Evolutionary conservation across 192 early-diverging fungal genomes (phyloP).

Genomic region (Linnemannia exigua): DNA sequence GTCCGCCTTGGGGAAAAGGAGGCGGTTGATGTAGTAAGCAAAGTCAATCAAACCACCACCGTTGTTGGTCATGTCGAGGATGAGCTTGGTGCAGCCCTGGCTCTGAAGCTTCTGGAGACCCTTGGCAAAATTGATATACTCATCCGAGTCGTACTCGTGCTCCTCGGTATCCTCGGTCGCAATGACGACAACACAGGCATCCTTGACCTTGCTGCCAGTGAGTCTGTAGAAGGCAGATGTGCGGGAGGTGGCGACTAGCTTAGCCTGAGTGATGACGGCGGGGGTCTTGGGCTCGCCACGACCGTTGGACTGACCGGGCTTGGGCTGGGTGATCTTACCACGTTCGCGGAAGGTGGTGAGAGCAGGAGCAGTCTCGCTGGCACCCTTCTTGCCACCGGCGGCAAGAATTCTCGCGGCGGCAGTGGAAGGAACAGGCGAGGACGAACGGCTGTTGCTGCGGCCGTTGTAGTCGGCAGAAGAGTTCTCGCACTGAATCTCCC

Average conservation of each 20-base stretch:
- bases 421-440: background rate
- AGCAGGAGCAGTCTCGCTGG: constrained; percentile 7
- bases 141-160: background rate
- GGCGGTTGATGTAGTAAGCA: constrained; percentile 48
- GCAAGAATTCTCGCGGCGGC: background rate
- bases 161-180: background rate
- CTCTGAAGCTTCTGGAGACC: constrained; percentile 31
- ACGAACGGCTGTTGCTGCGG: background rate
- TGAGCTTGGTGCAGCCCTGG: constrained; percentile 44
- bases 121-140: constrained; percentile 18
- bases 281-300: background rate
- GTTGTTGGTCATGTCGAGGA: constrained; percentile 57
- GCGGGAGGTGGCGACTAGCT: background rate
- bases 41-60: constrained; percentile 46
- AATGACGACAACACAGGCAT: constrained; percentile 40
- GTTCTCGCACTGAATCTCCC: constrained; percentile 25
- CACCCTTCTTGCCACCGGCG: background rate
- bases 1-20: constrained; percentile 44
- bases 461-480: background rate
- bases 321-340: constrained; percentile 9
- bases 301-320: background rate
- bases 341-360: constrained; percentile 25
- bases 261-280: constrained; percentile 23
- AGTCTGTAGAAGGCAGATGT: constrained; percentile 32
- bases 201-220: background rate